Evolutionary conservation across 345 rosid genomes (phyloP).

Genomic region (Lepidium aucheri): DNA sequence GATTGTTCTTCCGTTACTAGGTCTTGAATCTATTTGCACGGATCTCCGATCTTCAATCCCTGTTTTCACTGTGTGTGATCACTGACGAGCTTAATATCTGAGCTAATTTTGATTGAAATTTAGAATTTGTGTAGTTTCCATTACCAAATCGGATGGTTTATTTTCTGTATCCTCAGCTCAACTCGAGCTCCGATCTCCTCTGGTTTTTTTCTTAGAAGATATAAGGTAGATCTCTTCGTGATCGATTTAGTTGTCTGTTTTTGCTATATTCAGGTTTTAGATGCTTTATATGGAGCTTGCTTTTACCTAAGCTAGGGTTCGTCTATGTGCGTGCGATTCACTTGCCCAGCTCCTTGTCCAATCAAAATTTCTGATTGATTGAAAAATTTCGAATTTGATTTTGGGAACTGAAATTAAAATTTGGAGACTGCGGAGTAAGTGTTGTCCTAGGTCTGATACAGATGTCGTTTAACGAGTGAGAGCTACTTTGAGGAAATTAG

Average conservation of each 20-base stretch:
- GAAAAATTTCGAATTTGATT: not conserved
- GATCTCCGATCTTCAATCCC: constrained; percentile 20
- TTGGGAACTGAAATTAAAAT: not conserved
- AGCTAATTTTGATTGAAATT: not conserved
- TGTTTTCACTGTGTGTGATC: not conserved
- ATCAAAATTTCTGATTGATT: not conserved
- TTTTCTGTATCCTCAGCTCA: constrained; percentile 5
- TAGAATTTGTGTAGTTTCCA: not conserved
- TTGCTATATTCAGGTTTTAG: not conserved
- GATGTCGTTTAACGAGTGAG: not conserved
- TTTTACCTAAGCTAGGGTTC: constrained; percentile 25
- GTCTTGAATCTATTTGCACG: constrained; percentile 7
- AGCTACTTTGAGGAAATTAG: not conserved
- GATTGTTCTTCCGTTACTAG: constrained; percentile 22
- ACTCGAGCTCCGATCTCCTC: constrained; percentile 15
- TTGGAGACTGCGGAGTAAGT: not conserved
- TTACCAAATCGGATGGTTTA: not conserved
- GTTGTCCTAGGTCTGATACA: not conserved
- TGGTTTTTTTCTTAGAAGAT: not conserved
- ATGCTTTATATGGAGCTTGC: not conserved
- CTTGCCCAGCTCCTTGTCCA: not conserved
- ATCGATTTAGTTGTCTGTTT: not conserved
- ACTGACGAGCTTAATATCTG: not conserved
- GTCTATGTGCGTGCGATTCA: constrained; percentile 32
- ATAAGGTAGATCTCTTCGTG: constrained; percentile 9